A percentile compares a stretch with the other conserved stretches of the same genome.
Conservation (phyloP, 495 filamentous ascomycete genomes). For the Penicillium lividum region DNA sequence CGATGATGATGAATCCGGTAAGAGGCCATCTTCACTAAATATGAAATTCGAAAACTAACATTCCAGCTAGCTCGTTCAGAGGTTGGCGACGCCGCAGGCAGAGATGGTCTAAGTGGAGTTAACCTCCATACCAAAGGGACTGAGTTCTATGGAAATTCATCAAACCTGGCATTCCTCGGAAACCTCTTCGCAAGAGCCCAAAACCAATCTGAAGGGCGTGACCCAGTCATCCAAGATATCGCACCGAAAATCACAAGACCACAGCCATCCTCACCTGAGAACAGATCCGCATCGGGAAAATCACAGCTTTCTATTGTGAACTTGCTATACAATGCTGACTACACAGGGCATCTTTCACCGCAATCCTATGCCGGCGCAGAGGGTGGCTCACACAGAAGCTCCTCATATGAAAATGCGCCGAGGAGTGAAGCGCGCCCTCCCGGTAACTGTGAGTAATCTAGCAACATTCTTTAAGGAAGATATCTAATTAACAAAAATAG, state of each 20-base stretch:
- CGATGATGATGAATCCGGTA: background rate
- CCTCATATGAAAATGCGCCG: background rate
- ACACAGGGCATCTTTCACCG: conserved; percentile 17
- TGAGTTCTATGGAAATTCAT: conserved; percentile 32
- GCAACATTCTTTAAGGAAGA: background rate
- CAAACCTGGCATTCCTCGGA: conserved; percentile 27
- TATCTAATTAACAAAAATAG: background rate
- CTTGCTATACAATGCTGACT: conserved; percentile 26
- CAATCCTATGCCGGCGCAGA: conserved; percentile 8
- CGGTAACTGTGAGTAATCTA: background rate
- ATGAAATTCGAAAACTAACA: background rate
- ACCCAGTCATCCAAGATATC: background rate
- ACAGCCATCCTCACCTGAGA: background rate
- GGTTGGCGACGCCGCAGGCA: conserved; percentile 22
- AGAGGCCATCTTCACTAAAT: background rate
- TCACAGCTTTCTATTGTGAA: conserved; percentile 30
- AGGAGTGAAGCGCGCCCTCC: background rate
- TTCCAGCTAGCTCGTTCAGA: conserved; percentile 10
- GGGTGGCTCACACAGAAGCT: background rate
- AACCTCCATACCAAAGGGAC: conserved; percentile 33
- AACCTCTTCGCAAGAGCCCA: conserved; percentile 26
- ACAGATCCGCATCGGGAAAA: conserved; percentile 8
- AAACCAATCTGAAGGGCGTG: conserved; percentile 17
- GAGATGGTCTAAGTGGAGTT: conserved; percentile 27
- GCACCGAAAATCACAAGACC: background rate